These are phyloP conservation scores for Botryotinia globosa DNA, from an alignment of 2,329 filamentous ascomycete species.

Conservation along the genomic window DNA sequence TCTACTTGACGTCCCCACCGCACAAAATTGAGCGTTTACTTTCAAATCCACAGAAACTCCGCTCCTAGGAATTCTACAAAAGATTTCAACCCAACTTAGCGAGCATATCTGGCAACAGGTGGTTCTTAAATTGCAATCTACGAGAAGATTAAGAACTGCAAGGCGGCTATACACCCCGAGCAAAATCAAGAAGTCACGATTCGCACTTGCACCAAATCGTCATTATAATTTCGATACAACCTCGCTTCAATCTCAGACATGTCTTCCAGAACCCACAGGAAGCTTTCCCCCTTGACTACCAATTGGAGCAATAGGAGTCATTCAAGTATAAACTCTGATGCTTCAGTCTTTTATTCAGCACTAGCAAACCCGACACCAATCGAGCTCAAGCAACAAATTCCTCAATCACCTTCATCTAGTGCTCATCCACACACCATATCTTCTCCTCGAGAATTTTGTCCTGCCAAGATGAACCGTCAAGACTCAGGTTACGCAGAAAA, in stretches of 20 bases:
- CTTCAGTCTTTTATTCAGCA: slow-evolving; percentile 36
- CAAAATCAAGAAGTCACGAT: neutral
- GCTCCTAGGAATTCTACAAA: neutral
- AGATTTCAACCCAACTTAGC: neutral
- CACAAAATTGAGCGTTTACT: slow-evolving; percentile 1
- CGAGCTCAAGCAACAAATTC: slow-evolving; percentile 27
- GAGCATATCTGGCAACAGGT: neutral
- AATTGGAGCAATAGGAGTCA: slow-evolving; percentile 31
- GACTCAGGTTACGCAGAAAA: slow-evolving; percentile 36
- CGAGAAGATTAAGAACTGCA: neutral
- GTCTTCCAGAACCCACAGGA: slow-evolving; percentile 25
- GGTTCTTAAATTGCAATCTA: slow-evolving; percentile 2
- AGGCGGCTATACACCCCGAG: neutral
- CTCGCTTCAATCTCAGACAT: slow-evolving; percentile 22
- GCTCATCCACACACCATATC: slow-evolving; percentile 8
- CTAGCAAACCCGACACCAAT: slow-evolving; percentile 25
- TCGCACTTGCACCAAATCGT: slow-evolving; percentile 4
- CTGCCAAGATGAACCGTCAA: slow-evolving; percentile 33
- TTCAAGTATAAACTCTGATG: slow-evolving; percentile 34
- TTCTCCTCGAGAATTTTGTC: slow-evolving; percentile 18
- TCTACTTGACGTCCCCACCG: slow-evolving; percentile 12
- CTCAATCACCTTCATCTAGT: slow-evolving; percentile 19
- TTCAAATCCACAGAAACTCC: slow-evolving; percentile 9
- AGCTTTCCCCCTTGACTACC: slow-evolving; percentile 26
- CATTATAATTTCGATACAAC: slow-evolving; percentile 10